A percentile compares a stretch with the other conserved stretches of the same genome.
Evolutionary conservation across 257 asterid genomes (phyloP).

Genomic region (Striga asiatica): DNA sequence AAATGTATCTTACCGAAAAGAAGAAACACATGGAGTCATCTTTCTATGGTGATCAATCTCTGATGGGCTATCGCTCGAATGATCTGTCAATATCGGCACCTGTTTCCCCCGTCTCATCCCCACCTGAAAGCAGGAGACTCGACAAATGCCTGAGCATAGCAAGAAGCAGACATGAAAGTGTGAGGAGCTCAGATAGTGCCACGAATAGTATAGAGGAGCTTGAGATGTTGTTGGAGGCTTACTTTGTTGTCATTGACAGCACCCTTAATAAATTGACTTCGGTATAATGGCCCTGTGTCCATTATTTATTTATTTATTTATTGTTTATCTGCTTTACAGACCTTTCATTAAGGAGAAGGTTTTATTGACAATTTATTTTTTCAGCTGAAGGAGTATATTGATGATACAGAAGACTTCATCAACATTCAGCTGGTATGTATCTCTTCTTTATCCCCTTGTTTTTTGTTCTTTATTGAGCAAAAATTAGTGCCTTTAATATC

Average conservation of each 20-base stretch:
- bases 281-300: constrained; percentile 35
- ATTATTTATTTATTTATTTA: neutral
- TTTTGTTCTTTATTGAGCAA: constrained; percentile 11
- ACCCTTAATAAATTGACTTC: constrained; percentile 95
- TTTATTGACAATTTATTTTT: constrained; percentile 12
- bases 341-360: neutral
- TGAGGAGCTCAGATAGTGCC: constrained; percentile 74
- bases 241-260: constrained; percentile 96
- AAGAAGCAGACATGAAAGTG: constrained; percentile 93
- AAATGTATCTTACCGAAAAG: constrained; percentile 96
- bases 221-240: constrained; percentile 98
- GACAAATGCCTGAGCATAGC: constrained; percentile 88
- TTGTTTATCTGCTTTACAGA: neutral
- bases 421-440: constrained; percentile 91
- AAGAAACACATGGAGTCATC: constrained; percentile 72
- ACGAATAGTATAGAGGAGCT: constrained; percentile 73
- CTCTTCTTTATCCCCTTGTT: neutral
- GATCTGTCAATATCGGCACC: constrained; percentile 84
- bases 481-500: neutral
- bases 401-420: constrained; percentile 94
- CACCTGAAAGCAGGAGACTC: constrained; percentile 77
- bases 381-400: constrained; percentile 97
- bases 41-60: constrained; percentile 72
- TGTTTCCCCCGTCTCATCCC: constrained; percentile 91
- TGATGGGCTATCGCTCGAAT: constrained; percentile 58